phyloP scores from a whole-genome alignment of 441 rosid species.

The Eutrema salsugineum region DNA sequence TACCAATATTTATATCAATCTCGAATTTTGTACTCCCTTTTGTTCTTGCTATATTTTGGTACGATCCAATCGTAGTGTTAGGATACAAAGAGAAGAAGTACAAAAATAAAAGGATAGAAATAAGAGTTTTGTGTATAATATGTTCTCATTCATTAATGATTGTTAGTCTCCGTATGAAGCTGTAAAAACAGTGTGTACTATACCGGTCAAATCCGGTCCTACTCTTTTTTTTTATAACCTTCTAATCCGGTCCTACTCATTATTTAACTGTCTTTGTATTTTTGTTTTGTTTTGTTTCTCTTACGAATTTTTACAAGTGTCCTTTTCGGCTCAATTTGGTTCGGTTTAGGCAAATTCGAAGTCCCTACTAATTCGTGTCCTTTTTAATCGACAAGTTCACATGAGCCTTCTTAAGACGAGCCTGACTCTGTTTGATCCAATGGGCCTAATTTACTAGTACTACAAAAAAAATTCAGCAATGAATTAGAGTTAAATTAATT shows the following conservation, averaged over 20 bases:
- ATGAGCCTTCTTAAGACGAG: neutral
- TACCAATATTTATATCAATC: neutral
- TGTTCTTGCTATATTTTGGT: neutral
- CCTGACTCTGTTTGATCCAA: neutral
- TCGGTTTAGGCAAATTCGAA: neutral
- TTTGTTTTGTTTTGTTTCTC: neutral
- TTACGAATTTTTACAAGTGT: neutral
- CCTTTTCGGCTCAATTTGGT: neutral
- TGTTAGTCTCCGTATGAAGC: slow-evolving; percentile 15
- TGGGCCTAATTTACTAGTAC: neutral
- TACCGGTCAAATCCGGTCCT: slow-evolving; percentile 29
- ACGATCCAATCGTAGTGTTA: neutral
- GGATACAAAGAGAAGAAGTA: neutral
- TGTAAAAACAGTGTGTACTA: slow-evolving; percentile 25
- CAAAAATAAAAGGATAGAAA: slow-evolving; percentile 6
- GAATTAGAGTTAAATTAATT: no score
- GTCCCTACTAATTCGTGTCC: no score
- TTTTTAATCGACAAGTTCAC: neutral
- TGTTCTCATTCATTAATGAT: slow-evolving; percentile 33
- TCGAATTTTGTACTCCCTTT: neutral
- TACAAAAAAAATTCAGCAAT: no score
- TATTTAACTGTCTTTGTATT: neutral
- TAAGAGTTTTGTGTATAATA: neutral
- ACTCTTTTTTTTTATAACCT: neutral
- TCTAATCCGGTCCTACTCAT: slow-evolving; percentile 26